Conservation (phyloP, 2,329 filamentous ascomycete species). For the Colletotrichum cordylinicola region DNA sequence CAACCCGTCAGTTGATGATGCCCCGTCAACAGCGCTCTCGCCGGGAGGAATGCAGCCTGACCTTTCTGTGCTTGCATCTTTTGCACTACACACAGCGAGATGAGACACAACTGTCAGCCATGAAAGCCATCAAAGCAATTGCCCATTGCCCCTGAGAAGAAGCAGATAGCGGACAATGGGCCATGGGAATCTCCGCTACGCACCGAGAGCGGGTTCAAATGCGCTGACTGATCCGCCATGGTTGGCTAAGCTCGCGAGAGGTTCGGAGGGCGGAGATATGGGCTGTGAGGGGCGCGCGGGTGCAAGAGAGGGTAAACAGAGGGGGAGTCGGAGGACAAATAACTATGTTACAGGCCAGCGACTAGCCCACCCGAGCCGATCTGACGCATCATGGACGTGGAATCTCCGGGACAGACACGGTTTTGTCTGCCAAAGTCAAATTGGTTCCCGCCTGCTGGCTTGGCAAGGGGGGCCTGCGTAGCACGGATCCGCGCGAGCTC, state of each 20-base stretch:
- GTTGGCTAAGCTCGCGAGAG: background rate
- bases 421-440: background rate
- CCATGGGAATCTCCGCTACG: background rate
- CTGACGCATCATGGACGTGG: background rate
- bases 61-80: slow-evolving; percentile 13
- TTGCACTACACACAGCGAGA: background rate
- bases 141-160: background rate
- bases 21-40: background rate
- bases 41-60: background rate
- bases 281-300: background rate
- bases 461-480: background rate
- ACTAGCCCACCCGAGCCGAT: background rate
- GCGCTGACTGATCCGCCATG: slow-evolving; percentile 7
- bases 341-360: background rate
- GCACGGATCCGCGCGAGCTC: background rate
- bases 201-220: slow-evolving; percentile 16
- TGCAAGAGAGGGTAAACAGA: background rate
- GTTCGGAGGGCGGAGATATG: background rate
- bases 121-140: background rate
- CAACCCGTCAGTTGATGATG: background rate
- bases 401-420: background rate
- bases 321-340: background rate
- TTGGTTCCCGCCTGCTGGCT: background rate
- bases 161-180: background rate
- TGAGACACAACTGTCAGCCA: background rate